Base-by-base conservation (phyloP, 108 stramenopile genomes). In the Heterococcus sp. region DNA sequence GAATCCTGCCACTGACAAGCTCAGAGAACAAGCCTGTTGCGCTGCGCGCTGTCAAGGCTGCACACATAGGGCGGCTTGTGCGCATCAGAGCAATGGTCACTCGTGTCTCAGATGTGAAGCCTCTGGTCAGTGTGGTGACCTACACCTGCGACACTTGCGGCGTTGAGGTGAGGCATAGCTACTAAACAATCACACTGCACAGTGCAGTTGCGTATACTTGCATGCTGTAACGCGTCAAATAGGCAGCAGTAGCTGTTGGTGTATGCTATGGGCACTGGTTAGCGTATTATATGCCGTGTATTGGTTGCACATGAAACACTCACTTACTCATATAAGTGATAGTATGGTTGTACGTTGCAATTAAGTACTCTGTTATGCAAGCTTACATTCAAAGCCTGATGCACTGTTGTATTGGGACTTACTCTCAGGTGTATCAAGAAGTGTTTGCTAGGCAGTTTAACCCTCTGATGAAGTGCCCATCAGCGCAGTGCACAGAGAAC, bases 61-160 rank as follows among this genome's bases (percentile, higher is more conserved):
- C 69, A 1, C 66, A 88, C 72, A 93, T 99, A 82, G 98, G 98
- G 11, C 90, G 84, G 36, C 78, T 99, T 29, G 96, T 99, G 0
- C 92, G 92, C 0, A 79, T 99, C 21, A 73, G 86, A 1, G 96
- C 94, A 5, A 94, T 99, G 92, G 92, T 97, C 36, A 96, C 95
- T 0, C 88, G 95, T 4, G 90, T 92, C 4, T 94, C 95, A 2
- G 95, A 96, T 77, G 98, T 99, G 73, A 95, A 95, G 87, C 98
- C 98, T 21, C 89, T 90, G 8, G 92, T 92, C 38, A 74, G 84
- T n/a, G 98, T 99, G 4, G 93, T 92, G 1, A 95, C 98, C n/a
- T 99, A 99, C 87, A 94, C 94, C 5, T 99, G 98, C 78, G 96
- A 99, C 83, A 89, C 88, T 3, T 99, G 98, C 86, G 96, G 96